Base-by-base conservation (phyloP, 805 yeast species). In the Candida ovalis region DNA sequence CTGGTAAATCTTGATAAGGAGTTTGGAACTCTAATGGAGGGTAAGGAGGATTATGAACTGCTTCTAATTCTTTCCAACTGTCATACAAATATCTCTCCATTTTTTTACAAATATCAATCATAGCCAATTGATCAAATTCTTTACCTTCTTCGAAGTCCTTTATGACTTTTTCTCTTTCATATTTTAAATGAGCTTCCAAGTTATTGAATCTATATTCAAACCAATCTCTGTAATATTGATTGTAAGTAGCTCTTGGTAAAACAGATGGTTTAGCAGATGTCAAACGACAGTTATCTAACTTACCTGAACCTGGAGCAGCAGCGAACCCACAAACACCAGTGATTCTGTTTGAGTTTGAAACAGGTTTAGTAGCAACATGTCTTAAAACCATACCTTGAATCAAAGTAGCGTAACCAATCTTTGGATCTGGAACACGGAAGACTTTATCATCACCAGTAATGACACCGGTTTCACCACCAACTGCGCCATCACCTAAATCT, bases 401-500 rank as follows among this genome's bases (percentile, higher is more conserved):
- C n/a, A 75, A 60, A 19, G 75, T 67, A n/a, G 74, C 77, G 56
- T 70, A 68, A 4, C 80, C 80, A 46, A 62, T 57, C 41, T 67
- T 67, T 30, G 80, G 80, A 25, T 74, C 77, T 1, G 67, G 64
- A 27, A 61, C 62, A 32, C 63, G 53, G 47, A 58, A 51, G 17
- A 58, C 54, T 19, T 48, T 50, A 17, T 61, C 64, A 48, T 68
- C 68, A 2, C 79, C 79, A 62, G 70, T 72, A 53, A 74, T 64
- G 44, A 75, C 62, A n/a, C 70, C 69, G 0, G 80, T 75, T 49
- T 74, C 78, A 7, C 80, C 80, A n/a, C 80, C 79, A 52, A 75
- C 68, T 68, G 76, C 76, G 10, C 66, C 65, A 9, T 69, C 62
- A 18, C 77, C 73, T 42, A 72, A 73, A 27, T 75, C 74, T 32